Percentiles rank a stretch among this genome's conserved stretches.
Evolutionary conservation across 768 basidiomycete species (phyloP).

Genomic region (Calocera viscosa): DNA sequence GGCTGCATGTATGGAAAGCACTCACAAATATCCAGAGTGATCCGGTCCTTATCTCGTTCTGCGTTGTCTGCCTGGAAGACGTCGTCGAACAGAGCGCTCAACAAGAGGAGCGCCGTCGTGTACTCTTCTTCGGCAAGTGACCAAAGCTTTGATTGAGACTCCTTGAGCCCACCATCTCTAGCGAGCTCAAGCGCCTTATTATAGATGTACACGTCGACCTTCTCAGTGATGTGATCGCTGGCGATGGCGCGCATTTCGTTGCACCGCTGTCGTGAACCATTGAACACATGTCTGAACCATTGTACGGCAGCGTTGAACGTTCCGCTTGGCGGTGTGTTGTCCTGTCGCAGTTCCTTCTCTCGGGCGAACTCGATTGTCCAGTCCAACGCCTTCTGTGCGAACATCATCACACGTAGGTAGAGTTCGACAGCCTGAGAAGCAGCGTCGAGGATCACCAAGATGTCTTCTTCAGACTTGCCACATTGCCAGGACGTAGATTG

Average conservation of each 20-base stretch:
- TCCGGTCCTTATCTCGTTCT: conserved; percentile 70
- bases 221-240: conserved; percentile 60
- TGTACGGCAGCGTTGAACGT: conserved; percentile 28
- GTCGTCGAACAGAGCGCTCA: conserved; percentile 86
- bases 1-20: conserved; percentile 49
- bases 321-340: not conserved
- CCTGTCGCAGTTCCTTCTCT: conserved; percentile 19
- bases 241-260: conserved; percentile 80
- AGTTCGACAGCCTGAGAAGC: conserved; percentile 60
- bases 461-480: conserved; percentile 3
- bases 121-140: conserved; percentile 65
- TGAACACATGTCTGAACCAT: conserved; percentile 90
- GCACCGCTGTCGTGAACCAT: conserved; percentile 35
- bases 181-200: conserved; percentile 82
- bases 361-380: conserved; percentile 35
- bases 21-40: conserved; percentile 65
- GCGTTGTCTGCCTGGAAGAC: conserved; percentile 69
- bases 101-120: conserved; percentile 87
- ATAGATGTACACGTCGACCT: conserved; percentile 86
- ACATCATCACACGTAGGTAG: conserved; percentile 84
- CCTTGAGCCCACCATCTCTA: not conserved
- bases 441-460: not conserved
- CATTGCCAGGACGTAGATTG: not conserved
- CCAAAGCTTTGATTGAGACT: not conserved
- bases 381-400: conserved; percentile 86